Conservation (phyloP, 441 rosid genomes). For the Erodium moschatum region DNA sequence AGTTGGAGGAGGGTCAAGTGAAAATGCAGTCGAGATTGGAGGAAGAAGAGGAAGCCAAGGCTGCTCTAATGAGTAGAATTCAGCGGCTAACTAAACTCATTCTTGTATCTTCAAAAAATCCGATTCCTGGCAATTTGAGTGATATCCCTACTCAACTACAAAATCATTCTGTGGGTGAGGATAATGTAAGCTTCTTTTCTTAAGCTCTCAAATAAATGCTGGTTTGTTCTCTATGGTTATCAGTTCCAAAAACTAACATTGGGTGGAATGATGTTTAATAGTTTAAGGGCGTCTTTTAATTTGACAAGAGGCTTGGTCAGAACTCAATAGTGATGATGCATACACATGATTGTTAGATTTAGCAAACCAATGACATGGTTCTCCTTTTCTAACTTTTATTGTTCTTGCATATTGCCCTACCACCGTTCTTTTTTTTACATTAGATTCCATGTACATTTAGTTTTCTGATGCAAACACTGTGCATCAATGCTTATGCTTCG, state of each 20-base stretch:
- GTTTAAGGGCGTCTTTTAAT: constrained; percentile 1
- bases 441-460: background rate
- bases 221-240: no score
- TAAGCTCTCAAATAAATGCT: background rate
- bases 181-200: constrained; percentile 48
- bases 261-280: no score
- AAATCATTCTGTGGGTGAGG: constrained; percentile 56
- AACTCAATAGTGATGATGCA: background rate
- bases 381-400: background rate
- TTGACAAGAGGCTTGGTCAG: background rate
- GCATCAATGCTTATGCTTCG: constrained; percentile 12
- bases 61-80: constrained; percentile 98
- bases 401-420: background rate
- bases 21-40: constrained; percentile 98
- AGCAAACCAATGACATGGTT: background rate
- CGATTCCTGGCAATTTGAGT: constrained; percentile 56
- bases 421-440: background rate
- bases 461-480: constrained; percentile 4
- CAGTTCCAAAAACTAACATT: no score
- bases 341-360: background rate
- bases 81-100: constrained; percentile 96
- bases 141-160: constrained; percentile 84
- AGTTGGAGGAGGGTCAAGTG: constrained; percentile 99
- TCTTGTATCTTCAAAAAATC: constrained; percentile 86
- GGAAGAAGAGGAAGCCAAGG: constrained; percentile 99